Evolutionary conservation across 257 asterid genomes (phyloP).

Genomic region (Leptodermis oblonga): DNA sequence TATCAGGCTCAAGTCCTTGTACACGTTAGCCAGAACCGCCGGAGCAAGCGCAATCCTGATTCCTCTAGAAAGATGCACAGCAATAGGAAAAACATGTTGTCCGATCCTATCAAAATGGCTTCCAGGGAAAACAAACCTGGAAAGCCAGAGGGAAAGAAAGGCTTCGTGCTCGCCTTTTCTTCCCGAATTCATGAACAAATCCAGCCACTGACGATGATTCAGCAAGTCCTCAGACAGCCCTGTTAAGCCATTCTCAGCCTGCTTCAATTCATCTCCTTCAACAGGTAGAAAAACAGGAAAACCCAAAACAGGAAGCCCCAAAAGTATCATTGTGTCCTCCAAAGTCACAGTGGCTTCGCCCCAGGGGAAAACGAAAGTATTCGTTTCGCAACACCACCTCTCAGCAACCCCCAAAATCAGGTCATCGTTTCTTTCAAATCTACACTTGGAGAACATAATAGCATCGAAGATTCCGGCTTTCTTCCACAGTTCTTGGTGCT

Average conservation of each 20-base stretch:
- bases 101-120: constrained; percentile 16
- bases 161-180: constrained; percentile 35
- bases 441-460: constrained; percentile 20
- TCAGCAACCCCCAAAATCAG: constrained; percentile 30
- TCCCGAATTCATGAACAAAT: constrained; percentile 20
- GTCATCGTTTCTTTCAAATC: constrained; percentile 13
- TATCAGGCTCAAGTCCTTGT: constrained; percentile 34
- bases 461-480: constrained; percentile 34
- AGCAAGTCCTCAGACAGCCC: not conserved
- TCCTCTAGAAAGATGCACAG: constrained; percentile 35
- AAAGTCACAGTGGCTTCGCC: constrained; percentile 43
- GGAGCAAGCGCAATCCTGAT: constrained; percentile 39
- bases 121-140: constrained; percentile 37
- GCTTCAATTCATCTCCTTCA: constrained; percentile 1
- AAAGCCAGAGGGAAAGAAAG: constrained; percentile 39
- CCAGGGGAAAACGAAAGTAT: constrained; percentile 41
- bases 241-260: constrained; percentile 1
- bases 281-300: constrained; percentile 18
- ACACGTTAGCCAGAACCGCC: constrained; percentile 33
- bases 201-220: constrained; percentile 24
- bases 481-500: constrained; percentile 23
- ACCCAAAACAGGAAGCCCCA: constrained; percentile 39
- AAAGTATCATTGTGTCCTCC: constrained; percentile 40
- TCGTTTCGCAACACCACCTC: constrained; percentile 38
- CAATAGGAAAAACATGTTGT: constrained; percentile 20